phyloP scores from a whole-genome alignment of 2,329 filamentous ascomycete species.

The Dactylonectria estremocensis region DNA sequence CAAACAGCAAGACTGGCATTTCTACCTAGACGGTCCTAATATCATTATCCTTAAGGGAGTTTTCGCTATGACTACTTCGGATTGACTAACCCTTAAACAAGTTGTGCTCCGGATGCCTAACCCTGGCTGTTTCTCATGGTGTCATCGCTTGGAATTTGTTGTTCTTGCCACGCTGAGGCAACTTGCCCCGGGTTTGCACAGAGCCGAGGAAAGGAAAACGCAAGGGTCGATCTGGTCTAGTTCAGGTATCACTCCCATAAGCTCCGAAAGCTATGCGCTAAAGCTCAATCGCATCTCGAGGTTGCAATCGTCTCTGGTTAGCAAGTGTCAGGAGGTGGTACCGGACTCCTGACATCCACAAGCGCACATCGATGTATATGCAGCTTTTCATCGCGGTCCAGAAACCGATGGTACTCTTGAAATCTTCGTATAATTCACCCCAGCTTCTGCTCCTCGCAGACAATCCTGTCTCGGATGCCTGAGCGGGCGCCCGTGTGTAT shows the following conservation, averaged over 20 bases:
- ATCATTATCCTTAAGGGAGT: conserved; percentile 3
- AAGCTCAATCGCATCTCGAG: background rate
- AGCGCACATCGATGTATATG: conserved; percentile 7
- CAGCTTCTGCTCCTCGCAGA: background rate
- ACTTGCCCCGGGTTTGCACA: background rate
- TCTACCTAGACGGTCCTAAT: background rate
- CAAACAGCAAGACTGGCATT: conserved; percentile 5
- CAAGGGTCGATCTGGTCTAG: background rate
- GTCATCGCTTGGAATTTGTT: background rate
- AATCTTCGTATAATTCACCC: background rate
- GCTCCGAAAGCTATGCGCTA: background rate
- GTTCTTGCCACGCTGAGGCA: background rate
- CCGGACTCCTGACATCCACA: background rate
- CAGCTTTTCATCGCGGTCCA: background rate
- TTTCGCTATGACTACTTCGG: conserved; percentile 5
- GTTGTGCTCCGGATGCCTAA: background rate
- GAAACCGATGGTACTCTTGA: background rate
- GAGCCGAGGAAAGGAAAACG: background rate
- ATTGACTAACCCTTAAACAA: conserved; percentile 7
- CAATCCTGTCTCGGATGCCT: conserved; percentile 2
- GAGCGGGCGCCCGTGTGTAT: background rate
- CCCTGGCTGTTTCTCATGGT: conserved; percentile 1
- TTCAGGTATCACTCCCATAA: background rate
- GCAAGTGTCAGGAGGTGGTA: background rate
- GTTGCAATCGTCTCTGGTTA: background rate